A percentile compares a stretch with the other conserved stretches of the same genome.
phyloP scores from a whole-genome alignment of 2,329 filamentous ascomycete genomes.

The Drechslerella stenobrocha region DNA sequence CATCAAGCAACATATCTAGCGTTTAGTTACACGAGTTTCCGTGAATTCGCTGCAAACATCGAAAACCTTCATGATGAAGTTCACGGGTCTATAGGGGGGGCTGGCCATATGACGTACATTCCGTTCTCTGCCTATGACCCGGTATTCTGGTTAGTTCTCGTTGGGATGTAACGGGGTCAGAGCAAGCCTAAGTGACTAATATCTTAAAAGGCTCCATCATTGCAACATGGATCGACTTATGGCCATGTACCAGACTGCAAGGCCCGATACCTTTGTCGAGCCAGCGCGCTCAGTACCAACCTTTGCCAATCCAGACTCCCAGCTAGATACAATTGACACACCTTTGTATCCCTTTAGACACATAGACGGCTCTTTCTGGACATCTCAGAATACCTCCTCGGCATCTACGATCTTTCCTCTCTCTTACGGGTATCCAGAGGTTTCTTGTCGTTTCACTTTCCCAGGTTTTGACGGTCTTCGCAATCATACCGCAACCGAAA shows the following conservation, averaged over 20 bases:
- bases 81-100: constrained; percentile 48
- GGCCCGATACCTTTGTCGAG: constrained; percentile 45
- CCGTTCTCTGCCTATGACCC: constrained; percentile 53
- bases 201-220: constrained; percentile 29
- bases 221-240: constrained; percentile 52
- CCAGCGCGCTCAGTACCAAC: constrained; percentile 43
- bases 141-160: constrained; percentile 51
- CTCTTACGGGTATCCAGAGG: constrained; percentile 52
- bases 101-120: constrained; percentile 53
- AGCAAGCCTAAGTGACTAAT: neutral
- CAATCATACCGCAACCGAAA: constrained; percentile 35
- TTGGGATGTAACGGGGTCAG: neutral
- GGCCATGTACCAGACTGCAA: constrained; percentile 53
- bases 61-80: constrained; percentile 53
- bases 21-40: constrained; percentile 48
- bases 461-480: constrained; percentile 30
- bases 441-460: constrained; percentile 43
- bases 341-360: constrained; percentile 52
- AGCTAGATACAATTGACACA: constrained; percentile 49
- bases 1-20: constrained; percentile 52
- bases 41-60: constrained; percentile 48
- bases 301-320: constrained; percentile 43
- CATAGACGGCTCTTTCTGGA: constrained; percentile 46
- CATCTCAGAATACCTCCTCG: constrained; percentile 47
- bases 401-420: constrained; percentile 46